phyloP scores from a whole-genome alignment of 768 basidiomycete genomes.

The Porpolomopsis calyptriformis region DNA sequence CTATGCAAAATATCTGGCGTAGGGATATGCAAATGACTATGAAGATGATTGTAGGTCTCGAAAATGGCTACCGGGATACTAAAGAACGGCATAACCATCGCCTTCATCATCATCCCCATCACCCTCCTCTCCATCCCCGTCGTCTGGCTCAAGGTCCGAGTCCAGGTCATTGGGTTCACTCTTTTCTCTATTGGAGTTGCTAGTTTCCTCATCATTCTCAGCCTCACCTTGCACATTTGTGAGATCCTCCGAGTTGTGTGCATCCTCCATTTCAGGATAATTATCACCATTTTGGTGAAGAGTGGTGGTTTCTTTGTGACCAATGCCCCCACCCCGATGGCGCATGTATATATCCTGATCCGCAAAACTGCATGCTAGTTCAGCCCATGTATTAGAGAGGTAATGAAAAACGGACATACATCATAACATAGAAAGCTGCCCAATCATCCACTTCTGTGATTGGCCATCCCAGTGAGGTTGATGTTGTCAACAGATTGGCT shows the following conservation, averaged over 20 bases:
- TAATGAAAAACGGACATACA: constrained; percentile 17
- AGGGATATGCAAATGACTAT: too few species aligned
- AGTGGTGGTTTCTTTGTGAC: constrained; percentile 12
- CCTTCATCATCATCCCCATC: neutral
- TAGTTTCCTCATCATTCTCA: too few species aligned
- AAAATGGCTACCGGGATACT: too few species aligned
- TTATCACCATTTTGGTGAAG: neutral
- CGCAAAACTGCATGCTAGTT: constrained; percentile 13
- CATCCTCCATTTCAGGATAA: neutral
- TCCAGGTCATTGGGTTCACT: too few species aligned
- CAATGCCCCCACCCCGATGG: constrained; percentile 16
- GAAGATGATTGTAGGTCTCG: too few species aligned
- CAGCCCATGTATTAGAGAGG: neutral
- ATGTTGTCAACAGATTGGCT: constrained; percentile 4
- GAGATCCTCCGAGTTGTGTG: too few species aligned
- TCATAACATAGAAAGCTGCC: constrained; percentile 24
- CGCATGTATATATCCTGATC: constrained; percentile 22
- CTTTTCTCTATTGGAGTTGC: too few species aligned
- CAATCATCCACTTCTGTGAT: constrained; percentile 18
- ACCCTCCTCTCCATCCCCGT: neutral
- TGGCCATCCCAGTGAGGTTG: neutral
- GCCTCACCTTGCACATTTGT: too few species aligned
- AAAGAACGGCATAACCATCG: too few species aligned
- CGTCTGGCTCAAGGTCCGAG: neutral
- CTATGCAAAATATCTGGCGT: too few species aligned